Percentiles rank a stretch among this genome's conserved stretches.
phyloP scores from a whole-genome alignment of 2,329 filamentous ascomycete genomes.

The Fonsecaea monophora region DNA sequence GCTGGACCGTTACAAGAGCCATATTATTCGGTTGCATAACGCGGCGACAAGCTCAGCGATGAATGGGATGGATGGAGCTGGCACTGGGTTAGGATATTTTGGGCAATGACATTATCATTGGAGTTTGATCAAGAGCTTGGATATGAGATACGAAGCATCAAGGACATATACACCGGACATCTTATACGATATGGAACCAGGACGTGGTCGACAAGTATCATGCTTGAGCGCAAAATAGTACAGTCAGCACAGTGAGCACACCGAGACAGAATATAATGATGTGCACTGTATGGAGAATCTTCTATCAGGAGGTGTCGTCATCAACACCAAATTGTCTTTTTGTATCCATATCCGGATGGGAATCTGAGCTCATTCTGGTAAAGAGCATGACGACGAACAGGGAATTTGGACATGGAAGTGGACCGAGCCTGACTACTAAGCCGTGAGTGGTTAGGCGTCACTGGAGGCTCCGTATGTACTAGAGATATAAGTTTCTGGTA shows the following conservation, averaged over 20 bases:
- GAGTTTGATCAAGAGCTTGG: neutral
- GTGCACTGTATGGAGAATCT: neutral
- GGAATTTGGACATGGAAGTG: neutral
- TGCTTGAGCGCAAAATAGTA: neutral
- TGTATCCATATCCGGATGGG: neutral
- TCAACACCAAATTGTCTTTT: neutral
- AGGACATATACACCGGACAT: neutral
- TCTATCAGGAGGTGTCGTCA: neutral
- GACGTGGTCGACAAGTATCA: neutral
- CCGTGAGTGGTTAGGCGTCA: too few relatives aligned
- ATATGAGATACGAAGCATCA: constrained; percentile 10
- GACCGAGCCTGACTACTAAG: neutral
- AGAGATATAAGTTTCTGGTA: neutral
- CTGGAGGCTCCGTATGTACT: neutral
- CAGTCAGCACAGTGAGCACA: neutral
- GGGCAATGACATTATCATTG: neutral
- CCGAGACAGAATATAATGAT: neutral
- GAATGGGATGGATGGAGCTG: neutral
- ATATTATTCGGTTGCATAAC: constrained; percentile 32
- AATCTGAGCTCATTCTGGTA: neutral
- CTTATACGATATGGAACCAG: neutral
- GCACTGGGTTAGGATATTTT: neutral
- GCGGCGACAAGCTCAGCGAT: neutral
- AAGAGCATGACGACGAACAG: neutral
- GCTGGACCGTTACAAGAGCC: constrained; percentile 38